Evolutionary conservation across 257 asterid species (phyloP).

Genomic region (Fraxinus anomala): DNA sequence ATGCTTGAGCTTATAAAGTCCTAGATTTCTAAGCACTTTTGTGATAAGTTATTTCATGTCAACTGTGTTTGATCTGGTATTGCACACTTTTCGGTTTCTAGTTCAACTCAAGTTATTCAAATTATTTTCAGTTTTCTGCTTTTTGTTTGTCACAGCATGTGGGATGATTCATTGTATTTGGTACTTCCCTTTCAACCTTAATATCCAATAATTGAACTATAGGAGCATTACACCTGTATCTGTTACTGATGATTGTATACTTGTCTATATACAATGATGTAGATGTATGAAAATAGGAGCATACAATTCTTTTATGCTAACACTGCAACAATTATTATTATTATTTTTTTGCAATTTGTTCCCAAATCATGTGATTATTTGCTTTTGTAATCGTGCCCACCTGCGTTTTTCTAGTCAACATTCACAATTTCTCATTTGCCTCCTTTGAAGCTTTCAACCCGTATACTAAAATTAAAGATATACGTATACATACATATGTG

Average conservation of each 20-base stretch:
- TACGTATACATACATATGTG: not conserved
- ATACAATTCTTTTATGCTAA: not conserved
- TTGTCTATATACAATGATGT: not conserved
- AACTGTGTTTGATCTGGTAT: not conserved
- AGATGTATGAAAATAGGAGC: not conserved
- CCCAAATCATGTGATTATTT: not conserved
- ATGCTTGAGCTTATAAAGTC: not conserved
- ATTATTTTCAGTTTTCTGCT: not conserved
- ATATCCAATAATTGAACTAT: not conserved
- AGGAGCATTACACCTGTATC: not conserved
- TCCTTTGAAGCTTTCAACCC: slow-evolving; percentile 37
- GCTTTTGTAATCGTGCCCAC: slow-evolving; percentile 24
- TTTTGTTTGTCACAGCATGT: not conserved
- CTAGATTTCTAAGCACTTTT: not conserved
- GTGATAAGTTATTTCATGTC: not conserved
- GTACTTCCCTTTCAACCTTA: not conserved
- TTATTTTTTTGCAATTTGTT: not conserved
- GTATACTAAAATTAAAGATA: not conserved
- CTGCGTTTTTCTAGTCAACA: slow-evolving; percentile 37
- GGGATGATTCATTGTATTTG: not conserved
- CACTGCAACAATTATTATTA: too few species aligned
- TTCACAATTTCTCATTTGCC: slow-evolving; percentile 14
- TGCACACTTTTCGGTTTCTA: not conserved
- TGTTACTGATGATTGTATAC: not conserved
- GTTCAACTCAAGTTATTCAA: not conserved